Evolutionary conservation across 495 filamentous ascomycete species (phyloP), one percentile per base, ranked within the genome.

Genomic region (Aspergillus asperescens): DNA sequence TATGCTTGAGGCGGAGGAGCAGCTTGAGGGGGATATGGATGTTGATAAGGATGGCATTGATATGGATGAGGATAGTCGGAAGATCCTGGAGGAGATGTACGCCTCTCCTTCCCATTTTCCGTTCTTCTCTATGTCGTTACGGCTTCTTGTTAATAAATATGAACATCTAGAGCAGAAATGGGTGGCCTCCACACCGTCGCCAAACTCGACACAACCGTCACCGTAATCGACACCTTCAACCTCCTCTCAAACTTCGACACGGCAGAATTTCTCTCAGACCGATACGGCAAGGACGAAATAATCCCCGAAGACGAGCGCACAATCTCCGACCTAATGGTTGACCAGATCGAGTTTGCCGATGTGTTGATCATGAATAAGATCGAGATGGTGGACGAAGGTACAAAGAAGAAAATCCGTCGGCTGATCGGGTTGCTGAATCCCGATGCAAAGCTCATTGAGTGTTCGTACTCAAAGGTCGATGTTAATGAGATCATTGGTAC

Each of bases 291-390:
- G 5, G 62, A 71, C 1, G 68, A 65, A 28, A 68, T 77, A 12
- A 66, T 74, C 0, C 64, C 72, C 0, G 80, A 83, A 50, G 80
- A 83, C 42, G 79, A 83, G 29, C 72, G 79, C 3, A 81, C 79
- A 1, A 79, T 82, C 37, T 81, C 79, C 10, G 78, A 83, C 46
- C 70, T 82, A 2, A 78, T 81, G 66, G 78, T 81, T 0, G 80
- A 83, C 48, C 80, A 83, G 54, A 79, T 83, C 38, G 80, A 83
- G 58, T 83, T 83, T 48, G 78, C 80, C 5, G 77, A 83, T 45
- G 78, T 83, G 2, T 64, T 83, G 10, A 66, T 83, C 24, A 54
- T 82, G 25, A 82, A 83, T 57, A 83, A 83, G 62, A 69, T 64
- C 43, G 73, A 76, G 42, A 72, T 67, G 1, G 67, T 76, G 6